These are phyloP conservation scores for Spiraea crenata DNA, from an alignment of 331 rosid species.

Conservation along the genomic window DNA sequence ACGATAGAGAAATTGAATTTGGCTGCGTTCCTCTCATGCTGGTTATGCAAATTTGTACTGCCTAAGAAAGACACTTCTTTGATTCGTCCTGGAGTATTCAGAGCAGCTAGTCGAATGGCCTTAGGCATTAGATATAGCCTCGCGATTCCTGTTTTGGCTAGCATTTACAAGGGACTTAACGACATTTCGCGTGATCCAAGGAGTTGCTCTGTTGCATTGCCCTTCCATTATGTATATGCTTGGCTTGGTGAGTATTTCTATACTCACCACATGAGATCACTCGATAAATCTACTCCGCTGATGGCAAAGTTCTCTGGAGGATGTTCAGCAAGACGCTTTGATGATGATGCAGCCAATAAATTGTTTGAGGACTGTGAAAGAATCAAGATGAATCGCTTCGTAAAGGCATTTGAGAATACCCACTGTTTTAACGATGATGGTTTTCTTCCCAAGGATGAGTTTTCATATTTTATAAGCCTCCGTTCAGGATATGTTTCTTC, in stretches of 20 bases:
- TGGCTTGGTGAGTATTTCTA: neutral
- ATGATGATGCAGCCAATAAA: neutral
- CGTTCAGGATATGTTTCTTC: neutral
- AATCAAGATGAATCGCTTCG: rapidly evolving
- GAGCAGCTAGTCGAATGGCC: neutral
- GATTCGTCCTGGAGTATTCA: neutral
- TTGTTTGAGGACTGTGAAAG: rapidly evolving
- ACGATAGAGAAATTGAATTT: neutral
- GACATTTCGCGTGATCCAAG: neutral
- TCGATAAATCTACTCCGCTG: neutral
- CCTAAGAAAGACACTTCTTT: neutral
- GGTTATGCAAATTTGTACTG: neutral
- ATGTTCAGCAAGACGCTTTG: no score
- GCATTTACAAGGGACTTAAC: neutral
- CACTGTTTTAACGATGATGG: neutral
- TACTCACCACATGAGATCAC: no score
- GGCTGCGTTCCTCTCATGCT: neutral
- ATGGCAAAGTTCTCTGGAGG: neutral
- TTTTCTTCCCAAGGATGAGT: neutral
- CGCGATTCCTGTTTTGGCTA: neutral
- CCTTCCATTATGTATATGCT: neutral
- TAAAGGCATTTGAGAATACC: rapidly evolving
- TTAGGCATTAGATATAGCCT: rapidly evolving
- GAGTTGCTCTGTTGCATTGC: neutral
- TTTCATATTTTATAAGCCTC: neutral